Evolutionary conservation across 129 eudicot species (phyloP).

Genomic region (Pulicaria dysenterica): DNA sequence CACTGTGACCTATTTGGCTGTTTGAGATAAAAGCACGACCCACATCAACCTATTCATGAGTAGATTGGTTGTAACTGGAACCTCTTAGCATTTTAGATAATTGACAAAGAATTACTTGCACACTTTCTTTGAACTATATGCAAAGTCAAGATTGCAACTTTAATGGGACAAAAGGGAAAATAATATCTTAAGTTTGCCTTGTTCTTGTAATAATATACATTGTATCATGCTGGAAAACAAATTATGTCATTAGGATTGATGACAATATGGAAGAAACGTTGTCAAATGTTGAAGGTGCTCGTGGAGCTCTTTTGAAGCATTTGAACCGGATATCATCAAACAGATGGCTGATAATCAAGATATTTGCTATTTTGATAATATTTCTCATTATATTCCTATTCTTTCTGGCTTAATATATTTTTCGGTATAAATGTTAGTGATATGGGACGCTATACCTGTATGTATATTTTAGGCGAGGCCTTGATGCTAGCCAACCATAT

Average conservation of each 20-base stretch:
- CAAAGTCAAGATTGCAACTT: not conserved
- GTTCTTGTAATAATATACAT: not conserved
- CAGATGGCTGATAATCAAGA: slow-evolving; percentile 77
- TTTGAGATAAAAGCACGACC: not conserved
- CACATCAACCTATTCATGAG: not conserved
- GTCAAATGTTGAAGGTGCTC: slow-evolving; percentile 85
- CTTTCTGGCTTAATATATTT: slow-evolving; percentile 53
- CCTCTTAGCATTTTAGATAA: not conserved
- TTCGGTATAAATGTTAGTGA: not conserved
- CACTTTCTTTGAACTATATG: not conserved
- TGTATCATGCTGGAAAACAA: not conserved
- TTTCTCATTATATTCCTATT: slow-evolving; percentile 66
- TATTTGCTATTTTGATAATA: slow-evolving; percentile 50
- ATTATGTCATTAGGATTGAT: slow-evolving; percentile 62
- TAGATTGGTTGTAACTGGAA: not conserved
- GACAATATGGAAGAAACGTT: slow-evolving; percentile 91
- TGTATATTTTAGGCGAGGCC: not conserved
- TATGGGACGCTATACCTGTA: not conserved
- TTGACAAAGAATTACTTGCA: too few relatives aligned
- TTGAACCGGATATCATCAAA: slow-evolving; percentile 75
- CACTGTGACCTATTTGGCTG: not conserved
- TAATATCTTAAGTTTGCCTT: not conserved
- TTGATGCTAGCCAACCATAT: slow-evolving; percentile 19
- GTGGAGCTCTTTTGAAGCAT: slow-evolving; percentile 63
- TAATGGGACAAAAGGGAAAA: not conserved